Percentiles rank a stretch among this genome's conserved stretches.
phyloP scores from a whole-genome alignment of 1,139 yeast genomes.

The Yamadazyma jaroonii region DNA sequence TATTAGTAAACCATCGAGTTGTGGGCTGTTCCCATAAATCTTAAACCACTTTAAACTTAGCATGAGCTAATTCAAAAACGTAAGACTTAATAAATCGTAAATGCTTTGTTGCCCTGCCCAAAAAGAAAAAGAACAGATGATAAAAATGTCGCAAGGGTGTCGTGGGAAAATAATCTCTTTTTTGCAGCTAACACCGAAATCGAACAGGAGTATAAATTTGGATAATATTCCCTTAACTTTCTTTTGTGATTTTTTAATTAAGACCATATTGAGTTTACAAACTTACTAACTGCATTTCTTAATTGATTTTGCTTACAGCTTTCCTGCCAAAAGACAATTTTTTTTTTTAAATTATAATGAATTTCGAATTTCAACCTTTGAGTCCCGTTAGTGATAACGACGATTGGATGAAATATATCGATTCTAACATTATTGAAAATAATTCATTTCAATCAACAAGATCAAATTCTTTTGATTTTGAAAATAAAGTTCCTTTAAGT shows the following conservation, averaged over 20 bases:
- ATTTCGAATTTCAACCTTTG: slow-evolving; percentile 8
- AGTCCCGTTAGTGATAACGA: slow-evolving; percentile 15
- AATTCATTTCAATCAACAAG: slow-evolving; percentile 3
- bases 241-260: too few relatives aligned
- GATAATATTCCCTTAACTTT: too few relatives aligned
- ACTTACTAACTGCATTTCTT: too few relatives aligned
- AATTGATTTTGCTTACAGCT: not conserved
- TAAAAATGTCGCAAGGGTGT: not conserved
- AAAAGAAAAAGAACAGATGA: not conserved
- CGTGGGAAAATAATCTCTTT: not conserved
- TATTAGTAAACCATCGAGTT: too few relatives aligned
- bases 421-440: slow-evolving; percentile 8
- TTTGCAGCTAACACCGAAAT: not conserved
- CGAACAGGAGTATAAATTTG: too few relatives aligned
- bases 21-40: too few relatives aligned
- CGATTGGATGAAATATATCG: slow-evolving; percentile 15
- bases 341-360: too few relatives aligned
- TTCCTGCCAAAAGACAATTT: too few relatives aligned
- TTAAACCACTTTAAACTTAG: too few relatives aligned
- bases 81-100: too few relatives aligned
- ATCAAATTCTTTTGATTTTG: slow-evolving; percentile 3
- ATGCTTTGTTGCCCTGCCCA: not conserved
- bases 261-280: too few relatives aligned
- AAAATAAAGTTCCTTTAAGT: not conserved
- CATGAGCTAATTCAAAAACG: too few relatives aligned